These are phyloP conservation scores for Trichoderma afroharzianum DNA, from an alignment of 2,329 filamentous ascomycete genomes.

Conservation along the genomic window DNA sequence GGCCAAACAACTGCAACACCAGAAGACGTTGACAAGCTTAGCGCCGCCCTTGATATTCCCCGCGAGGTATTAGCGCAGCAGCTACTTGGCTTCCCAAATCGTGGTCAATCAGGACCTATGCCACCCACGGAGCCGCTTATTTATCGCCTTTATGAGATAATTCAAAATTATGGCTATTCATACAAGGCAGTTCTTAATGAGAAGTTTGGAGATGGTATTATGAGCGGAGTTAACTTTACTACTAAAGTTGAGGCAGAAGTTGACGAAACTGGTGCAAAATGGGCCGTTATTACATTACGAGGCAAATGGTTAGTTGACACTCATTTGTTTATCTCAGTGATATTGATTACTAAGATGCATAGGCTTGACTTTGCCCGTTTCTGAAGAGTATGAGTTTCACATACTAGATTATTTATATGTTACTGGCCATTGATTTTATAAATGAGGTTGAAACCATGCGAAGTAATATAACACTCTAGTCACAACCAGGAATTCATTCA, in stretches of 20 bases:
- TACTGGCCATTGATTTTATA: too few species aligned
- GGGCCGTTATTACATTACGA: background rate
- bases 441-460: too few species aligned
- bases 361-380: background rate
- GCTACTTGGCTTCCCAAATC: background rate
- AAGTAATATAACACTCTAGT: too few species aligned
- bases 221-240: background rate
- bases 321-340: background rate
- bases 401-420: too few species aligned
- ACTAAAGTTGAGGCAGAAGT: background rate
- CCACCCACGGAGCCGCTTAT: background rate
- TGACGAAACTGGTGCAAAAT: background rate
- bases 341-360: background rate
- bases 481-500: too few species aligned
- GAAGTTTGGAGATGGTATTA: background rate
- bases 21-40: background rate
- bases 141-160: background rate
- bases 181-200: constrained; percentile 1
- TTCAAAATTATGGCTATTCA: background rate
- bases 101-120: background rate
- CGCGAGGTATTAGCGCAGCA: background rate
- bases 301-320: background rate
- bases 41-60: background rate
- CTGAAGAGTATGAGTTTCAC: background rate
- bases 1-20: background rate